Evolutionary conservation across 768 basidiomycete genomes (phyloP).

Genomic region (Amanita fuliginea): DNA sequence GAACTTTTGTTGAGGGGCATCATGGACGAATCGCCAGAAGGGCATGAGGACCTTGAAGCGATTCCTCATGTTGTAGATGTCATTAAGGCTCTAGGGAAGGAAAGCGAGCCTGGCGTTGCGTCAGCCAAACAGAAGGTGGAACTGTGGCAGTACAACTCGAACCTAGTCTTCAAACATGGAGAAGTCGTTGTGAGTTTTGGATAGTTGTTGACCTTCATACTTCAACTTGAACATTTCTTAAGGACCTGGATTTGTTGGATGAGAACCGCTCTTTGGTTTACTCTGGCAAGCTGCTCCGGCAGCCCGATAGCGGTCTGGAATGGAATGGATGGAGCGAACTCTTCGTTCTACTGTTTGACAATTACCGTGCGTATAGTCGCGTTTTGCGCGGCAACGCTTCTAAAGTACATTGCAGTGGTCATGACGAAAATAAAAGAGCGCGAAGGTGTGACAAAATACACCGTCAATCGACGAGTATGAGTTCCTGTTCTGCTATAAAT

Average conservation of each 20-base stretch:
- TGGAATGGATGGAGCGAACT: conserved; percentile 78
- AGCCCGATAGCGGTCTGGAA: conserved; percentile 72
- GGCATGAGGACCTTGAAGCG: conserved; percentile 67
- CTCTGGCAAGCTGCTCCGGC: conserved; percentile 69
- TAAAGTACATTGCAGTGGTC: conserved; percentile 43
- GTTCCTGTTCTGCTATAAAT: background rate
- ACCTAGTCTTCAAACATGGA: conserved; percentile 67
- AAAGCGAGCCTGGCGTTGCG: conserved; percentile 77
- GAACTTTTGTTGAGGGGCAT: conserved; percentile 74
- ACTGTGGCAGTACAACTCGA: conserved; percentile 74
- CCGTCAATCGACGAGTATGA: conserved; percentile 66
- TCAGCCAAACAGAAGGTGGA: conserved; percentile 85
- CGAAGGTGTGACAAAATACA: conserved; percentile 65
- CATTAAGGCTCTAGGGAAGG: conserved; percentile 76
- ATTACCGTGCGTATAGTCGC: conserved; percentile 56
- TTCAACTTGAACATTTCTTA: background rate
- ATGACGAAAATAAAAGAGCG: conserved; percentile 73
- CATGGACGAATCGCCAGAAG: conserved; percentile 61
- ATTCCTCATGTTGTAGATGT: conserved; percentile 87
- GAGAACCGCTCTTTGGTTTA: conserved; percentile 79
- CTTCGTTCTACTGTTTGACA: conserved; percentile 86
- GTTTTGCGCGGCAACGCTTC: background rate
- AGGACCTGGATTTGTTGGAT: conserved; percentile 85
- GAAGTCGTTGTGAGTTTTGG: conserved; percentile 44
- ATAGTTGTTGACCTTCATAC: background rate